Percentiles rank a stretch among this genome's conserved stretches.
phyloP scores from a whole-genome alignment of 2,329 filamentous ascomycete genomes.

The Fusarium bactridioides region DNA sequence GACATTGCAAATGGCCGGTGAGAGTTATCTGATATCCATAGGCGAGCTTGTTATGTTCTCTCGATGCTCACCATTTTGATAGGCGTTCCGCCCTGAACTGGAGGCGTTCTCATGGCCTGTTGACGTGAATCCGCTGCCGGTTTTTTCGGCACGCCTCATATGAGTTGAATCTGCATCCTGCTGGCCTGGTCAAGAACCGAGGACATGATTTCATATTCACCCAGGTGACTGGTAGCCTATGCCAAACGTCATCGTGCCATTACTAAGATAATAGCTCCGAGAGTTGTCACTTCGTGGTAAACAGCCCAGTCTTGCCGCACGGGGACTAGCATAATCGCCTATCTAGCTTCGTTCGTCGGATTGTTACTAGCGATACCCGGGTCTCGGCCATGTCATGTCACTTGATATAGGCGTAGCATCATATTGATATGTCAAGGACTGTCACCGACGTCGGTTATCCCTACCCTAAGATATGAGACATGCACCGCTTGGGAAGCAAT shows the following conservation, averaged over 20 bases:
- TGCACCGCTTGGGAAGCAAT: background rate
- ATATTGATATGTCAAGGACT: background rate
- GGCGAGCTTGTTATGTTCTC: background rate
- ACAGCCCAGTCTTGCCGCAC: background rate
- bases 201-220: background rate
- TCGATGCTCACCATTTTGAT: background rate
- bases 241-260: background rate
- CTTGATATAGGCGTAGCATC: background rate
- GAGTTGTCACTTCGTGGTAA: background rate
- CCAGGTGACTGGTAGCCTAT: background rate
- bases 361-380: background rate
- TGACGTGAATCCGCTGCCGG: too few relatives aligned
- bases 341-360: background rate
- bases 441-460: background rate
- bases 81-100: background rate
- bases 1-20: background rate
- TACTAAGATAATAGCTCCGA: background rate
- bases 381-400: background rate
- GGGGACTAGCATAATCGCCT: background rate
- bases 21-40: background rate
- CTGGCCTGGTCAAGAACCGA: background rate
- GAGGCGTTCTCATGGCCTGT: background rate
- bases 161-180: background rate
- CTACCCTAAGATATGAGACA: background rate
- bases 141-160: background rate